A percentile compares a stretch with the other conserved stretches of the same genome.
phyloP scores from a whole-genome alignment of 2,329 filamentous ascomycete species.

The Penicillium freii region DNA sequence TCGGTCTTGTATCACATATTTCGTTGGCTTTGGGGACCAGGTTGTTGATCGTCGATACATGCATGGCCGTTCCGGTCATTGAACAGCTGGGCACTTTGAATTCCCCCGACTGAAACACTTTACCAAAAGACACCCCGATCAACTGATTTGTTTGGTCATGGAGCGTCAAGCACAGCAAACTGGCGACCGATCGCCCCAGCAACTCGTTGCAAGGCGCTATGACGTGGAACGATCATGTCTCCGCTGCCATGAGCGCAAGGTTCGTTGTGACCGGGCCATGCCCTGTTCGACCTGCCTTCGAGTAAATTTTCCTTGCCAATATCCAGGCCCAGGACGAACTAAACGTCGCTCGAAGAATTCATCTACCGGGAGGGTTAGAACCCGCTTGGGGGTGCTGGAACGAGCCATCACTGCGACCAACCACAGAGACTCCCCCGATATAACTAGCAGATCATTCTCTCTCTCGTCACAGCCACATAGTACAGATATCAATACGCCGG shows the following conservation, averaged over 20 bases:
- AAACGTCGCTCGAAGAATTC: not conserved
- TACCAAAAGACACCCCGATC: not conserved
- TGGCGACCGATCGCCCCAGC: not conserved
- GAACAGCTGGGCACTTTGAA: not conserved
- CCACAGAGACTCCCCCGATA: not conserved
- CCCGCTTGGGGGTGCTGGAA: not conserved
- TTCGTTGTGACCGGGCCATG: not conserved
- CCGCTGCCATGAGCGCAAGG: not conserved
- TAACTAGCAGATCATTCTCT: not conserved
- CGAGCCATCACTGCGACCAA: not conserved
- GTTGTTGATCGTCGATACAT: not conserved
- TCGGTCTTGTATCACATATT: not conserved
- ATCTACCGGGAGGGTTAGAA: not conserved
- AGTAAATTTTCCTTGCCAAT: not conserved
- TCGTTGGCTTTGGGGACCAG: not conserved
- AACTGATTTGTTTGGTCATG: not conserved
- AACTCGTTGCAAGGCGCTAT: not conserved
- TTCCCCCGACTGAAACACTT: not conserved
- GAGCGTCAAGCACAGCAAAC: not conserved
- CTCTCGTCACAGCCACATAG: not conserved
- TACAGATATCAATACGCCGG: not conserved
- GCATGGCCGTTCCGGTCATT: not conserved
- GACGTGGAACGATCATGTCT: not conserved
- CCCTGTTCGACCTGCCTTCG: not conserved
- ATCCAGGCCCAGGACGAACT: not conserved